Evolutionary conservation across 305 asterid genomes (phyloP).

Genomic region (Fraxinus latifolia): DNA sequence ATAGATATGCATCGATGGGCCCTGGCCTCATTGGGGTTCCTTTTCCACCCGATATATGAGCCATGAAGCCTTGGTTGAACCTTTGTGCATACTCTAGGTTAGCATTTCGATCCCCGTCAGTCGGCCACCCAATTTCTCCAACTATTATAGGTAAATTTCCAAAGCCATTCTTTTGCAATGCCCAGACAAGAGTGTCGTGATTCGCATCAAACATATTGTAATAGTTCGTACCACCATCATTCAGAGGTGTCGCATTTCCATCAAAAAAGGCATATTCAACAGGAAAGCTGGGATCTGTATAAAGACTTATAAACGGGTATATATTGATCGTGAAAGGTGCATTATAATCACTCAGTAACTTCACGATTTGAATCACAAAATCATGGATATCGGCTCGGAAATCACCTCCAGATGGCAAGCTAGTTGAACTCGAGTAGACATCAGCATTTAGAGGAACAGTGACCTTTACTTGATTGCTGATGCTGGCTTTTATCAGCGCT

Average conservation of each 20-base stretch:
- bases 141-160: slow-evolving; percentile 53
- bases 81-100: slow-evolving; percentile 46
- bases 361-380: slow-evolving; percentile 42
- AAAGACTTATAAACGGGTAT: slow-evolving; percentile 72
- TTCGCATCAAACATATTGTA: slow-evolving; percentile 76
- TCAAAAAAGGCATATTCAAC: slow-evolving; percentile 73
- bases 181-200: slow-evolving; percentile 71
- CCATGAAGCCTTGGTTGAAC: slow-evolving; percentile 80
- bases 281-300: slow-evolving; percentile 54
- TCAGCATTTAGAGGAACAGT: slow-evolving; percentile 72
- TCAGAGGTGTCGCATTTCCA: slow-evolving; percentile 48
- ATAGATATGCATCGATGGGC: slow-evolving; percentile 62
- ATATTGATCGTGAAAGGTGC: slow-evolving; percentile 63
- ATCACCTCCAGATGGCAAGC: slow-evolving; percentile 63
- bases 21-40: slow-evolving; percentile 83
- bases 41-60: slow-evolving; percentile 49
- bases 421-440: slow-evolving; percentile 37
- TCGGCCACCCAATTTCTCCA: slow-evolving; percentile 88
- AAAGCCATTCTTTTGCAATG: slow-evolving; percentile 65
- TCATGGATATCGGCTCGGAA: slow-evolving; percentile 58
- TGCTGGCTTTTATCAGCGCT: slow-evolving; percentile 54
- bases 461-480: slow-evolving; percentile 53
- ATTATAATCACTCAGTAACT: slow-evolving; percentile 47
- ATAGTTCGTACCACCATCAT: slow-evolving; percentile 54
- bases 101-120: slow-evolving; percentile 71